Base-by-base conservation (phyloP, 192 early-diverging fungal species). In the Powellomyces hirtus region DNA sequence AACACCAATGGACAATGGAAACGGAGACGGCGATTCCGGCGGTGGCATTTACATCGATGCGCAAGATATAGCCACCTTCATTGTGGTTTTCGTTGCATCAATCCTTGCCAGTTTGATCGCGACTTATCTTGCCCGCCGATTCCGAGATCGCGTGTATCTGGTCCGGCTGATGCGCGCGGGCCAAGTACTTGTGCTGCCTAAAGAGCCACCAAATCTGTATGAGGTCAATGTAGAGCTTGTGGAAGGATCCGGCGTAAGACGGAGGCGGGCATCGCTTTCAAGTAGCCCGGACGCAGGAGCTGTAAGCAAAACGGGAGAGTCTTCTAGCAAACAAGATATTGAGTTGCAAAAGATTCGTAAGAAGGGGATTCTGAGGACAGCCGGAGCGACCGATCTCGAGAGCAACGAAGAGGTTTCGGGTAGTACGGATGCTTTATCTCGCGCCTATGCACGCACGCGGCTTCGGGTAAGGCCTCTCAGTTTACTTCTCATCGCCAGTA, bases 131-230 rank as follows among this genome's bases (percentile, higher is more conserved):
- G 37, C 53, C 14, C 30, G 59, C 24, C 55, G 65, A n/a, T 22
- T 50, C 24, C 55, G 64, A 42, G 64, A 73, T 0, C n/a, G 72
- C n/a, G n/a, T 60, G 26, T 40, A 35, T 7, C 45, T 73, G 24
- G 29, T 66, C 14, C 20, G 64, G 18, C 24, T 60, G 40, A 38
- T 62, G 49, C 18, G 66, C 22, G 58, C 59, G 56, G 72, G 72
- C 1, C 29, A 66, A 24, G 42, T 73, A 6, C 31, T 31, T 4
- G 35, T 40, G 11, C n/a, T 73, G 13, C 65, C 65, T 14, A 49
- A 24, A 30, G 72, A 73, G 46, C 64, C 64, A 22, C 72, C 72
- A 22, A 40, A 22, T 22, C 20, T 68, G 37, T 73, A 33, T 29
- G 50, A 55, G 24, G 72, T 73, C 16, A 24, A 13, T 10, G 60